Evolutionary conservation across 2,329 filamentous ascomycete species (phyloP), one percentile per base, ranked within the genome.

Genomic region (Falciphora oryzae): DNA sequence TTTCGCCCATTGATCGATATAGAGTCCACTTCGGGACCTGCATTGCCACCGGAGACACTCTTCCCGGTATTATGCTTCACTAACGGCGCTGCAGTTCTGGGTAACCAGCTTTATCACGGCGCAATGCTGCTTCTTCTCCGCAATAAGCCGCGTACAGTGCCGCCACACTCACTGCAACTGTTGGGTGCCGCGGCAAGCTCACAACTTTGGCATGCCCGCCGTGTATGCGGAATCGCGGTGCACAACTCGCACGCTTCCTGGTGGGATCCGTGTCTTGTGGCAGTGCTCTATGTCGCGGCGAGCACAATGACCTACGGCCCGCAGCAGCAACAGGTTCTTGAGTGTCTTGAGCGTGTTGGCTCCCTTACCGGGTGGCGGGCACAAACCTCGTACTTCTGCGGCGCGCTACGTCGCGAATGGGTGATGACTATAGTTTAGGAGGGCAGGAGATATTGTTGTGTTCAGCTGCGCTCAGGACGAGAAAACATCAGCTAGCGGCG

Each of bases 91-190:
- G 79, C 76, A 0, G 70, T 76, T 4, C 75, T 80, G 2, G 77
- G 76, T 3, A 86, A 85, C 66, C 83, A 85, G 68, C 73, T 85
- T 3, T 85, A 84, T 68, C 84, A 86, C 67, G 83, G 83, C 0
- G 81, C 82, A 2, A 82, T 83, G 75, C 70, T 85, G 10, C 70
- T 85, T 0, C 72, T 86, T 64, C 75, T 86, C 25, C 80, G 80
- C 65, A 77, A 80, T 68, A 80, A 79, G 65, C 83, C 83, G 25
- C 76, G 79, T 5, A 80, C 77, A 3, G 70, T 78, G 4, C 72
- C 71, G 28, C 71, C 73, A 10, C 71, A 66, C 67, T 76, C 44
- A 18, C 22, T 53, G 44, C 44, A 25, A 11, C 44, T 53, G 7
- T n/a, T 53, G 44, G 44, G 44, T 11, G 44, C 68, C 61, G 73